A percentile compares a stretch with the other conserved stretches of the same genome.
phyloP scores from a whole-genome alignment of 257 asterid species.

The Solanum ossicruentum region DNA sequence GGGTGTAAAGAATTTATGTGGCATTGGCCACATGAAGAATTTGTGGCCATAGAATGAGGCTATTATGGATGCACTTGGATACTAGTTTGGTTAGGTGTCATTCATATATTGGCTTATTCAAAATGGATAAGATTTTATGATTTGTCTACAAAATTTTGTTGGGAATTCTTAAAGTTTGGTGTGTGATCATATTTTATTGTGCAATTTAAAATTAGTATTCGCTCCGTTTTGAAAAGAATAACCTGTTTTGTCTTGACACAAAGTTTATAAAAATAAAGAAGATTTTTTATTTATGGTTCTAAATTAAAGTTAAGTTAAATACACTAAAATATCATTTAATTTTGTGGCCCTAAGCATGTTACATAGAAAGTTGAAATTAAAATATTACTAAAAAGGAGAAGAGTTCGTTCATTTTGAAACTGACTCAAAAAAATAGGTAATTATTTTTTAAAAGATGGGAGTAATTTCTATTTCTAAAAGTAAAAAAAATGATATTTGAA shows the following conservation, averaged over 20 bases:
- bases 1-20: neutral
- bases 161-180: neutral
- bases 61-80: constrained; percentile 44
- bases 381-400: too few relatives aligned
- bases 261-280: too few relatives aligned
- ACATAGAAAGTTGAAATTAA: too few relatives aligned
- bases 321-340: too few relatives aligned
- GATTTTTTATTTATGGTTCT: too few relatives aligned
- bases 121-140: constrained; percentile 45
- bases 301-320: too few relatives aligned
- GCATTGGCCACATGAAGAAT: constrained; percentile 26
- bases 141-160: neutral
- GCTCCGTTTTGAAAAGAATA: too few relatives aligned
- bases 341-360: too few relatives aligned
- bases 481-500: neutral
- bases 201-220: neutral
- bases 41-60: constrained; percentile 39
- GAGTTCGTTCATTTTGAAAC: too few relatives aligned
- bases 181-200: neutral
- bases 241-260: too few relatives aligned
- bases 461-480: neutral
- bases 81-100: constrained; percentile 45
- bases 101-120: constrained; percentile 18
- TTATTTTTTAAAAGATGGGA: too few relatives aligned
- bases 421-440: too few relatives aligned